phyloP scores from a whole-genome alignment of 345 rosid species.

The Dovyalis caffra region DNA sequence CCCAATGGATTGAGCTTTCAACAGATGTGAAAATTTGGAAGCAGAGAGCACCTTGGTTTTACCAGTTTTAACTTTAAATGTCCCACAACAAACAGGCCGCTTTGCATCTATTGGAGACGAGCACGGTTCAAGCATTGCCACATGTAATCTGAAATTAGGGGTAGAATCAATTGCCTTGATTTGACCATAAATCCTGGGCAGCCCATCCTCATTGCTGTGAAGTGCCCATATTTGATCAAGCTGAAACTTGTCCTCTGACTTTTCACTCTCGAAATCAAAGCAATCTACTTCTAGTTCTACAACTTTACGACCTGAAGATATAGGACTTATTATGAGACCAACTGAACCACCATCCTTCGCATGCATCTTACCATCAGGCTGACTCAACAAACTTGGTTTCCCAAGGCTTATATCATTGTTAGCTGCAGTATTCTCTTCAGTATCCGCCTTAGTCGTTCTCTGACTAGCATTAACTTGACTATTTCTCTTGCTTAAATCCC shows the following conservation, averaged over 20 bases:
- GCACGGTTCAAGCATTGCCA: slow-evolving; percentile 41
- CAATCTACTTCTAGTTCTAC: slow-evolving; percentile 15
- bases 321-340: not conserved
- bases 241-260: slow-evolving; percentile 39
- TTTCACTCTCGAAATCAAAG: slow-evolving; percentile 39
- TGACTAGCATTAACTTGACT: slow-evolving; percentile 17
- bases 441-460: slow-evolving; percentile 1
- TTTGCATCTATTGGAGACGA: slow-evolving; percentile 10
- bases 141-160: slow-evolving; percentile 40
- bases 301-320: slow-evolving; percentile 10
- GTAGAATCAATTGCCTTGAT: slow-evolving; percentile 38
- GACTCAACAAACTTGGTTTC: slow-evolving; percentile 16
- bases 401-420: slow-evolving; percentile 26
- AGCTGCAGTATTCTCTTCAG: slow-evolving; percentile 15
- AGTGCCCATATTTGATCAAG: slow-evolving; percentile 54
- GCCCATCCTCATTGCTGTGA: slow-evolving; percentile 29
- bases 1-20: slow-evolving; percentile 23
- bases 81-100: slow-evolving; percentile 43
- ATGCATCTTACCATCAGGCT: slow-evolving; percentile 11
- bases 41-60: slow-evolving; percentile 23
- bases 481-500: slow-evolving; percentile 28
- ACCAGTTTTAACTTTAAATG: slow-evolving; percentile 37
- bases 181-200: slow-evolving; percentile 50
- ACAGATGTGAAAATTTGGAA: slow-evolving; percentile 45
- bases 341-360: not conserved